A percentile compares a stretch with the other conserved stretches of the same genome.
These are phyloP conservation scores for Clavulina sp. DNA, from an alignment of 768 basidiomycete genomes.

Conservation along the genomic window DNA sequence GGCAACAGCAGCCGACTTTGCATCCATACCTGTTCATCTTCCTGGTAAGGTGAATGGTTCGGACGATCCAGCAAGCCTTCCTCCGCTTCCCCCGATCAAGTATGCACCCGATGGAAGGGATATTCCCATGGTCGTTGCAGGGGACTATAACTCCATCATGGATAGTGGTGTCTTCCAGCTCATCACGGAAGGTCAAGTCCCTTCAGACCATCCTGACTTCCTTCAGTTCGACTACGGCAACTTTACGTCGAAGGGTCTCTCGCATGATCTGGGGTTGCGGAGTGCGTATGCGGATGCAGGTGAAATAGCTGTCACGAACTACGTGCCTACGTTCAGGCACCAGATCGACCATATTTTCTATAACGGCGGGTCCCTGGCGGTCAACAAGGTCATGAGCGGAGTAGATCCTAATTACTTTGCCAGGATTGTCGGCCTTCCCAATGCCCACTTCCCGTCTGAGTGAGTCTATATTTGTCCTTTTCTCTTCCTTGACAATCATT, in stretches of 20 bases:
- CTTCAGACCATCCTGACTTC: constrained; percentile 76
- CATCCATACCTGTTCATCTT: constrained; percentile 41
- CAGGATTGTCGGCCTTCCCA: constrained; percentile 91
- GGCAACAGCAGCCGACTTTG: constrained; percentile 73
- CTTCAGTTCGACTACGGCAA: constrained; percentile 78
- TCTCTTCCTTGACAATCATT: constrained; percentile 6
- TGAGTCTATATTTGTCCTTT: constrained; percentile 25
- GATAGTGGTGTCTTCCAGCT: constrained; percentile 84
- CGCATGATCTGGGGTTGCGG: constrained; percentile 65
- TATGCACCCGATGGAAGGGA: constrained; percentile 66
- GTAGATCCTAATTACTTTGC: constrained; percentile 72
- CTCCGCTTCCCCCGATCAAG: constrained; percentile 39
- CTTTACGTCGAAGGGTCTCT: constrained; percentile 79
- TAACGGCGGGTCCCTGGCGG: constrained; percentile 48
- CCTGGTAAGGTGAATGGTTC: background rate
- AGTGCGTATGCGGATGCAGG: constrained; percentile 56
- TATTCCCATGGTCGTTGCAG: constrained; percentile 81
- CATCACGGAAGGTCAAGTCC: constrained; percentile 49
- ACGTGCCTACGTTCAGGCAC: constrained; percentile 72
- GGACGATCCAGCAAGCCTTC: constrained; percentile 13
- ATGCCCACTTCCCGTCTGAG: constrained; percentile 94
- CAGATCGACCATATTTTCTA: constrained; percentile 93
- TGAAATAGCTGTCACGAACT: constrained; percentile 69
- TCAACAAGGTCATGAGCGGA: constrained; percentile 74
- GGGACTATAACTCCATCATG: constrained; percentile 91